Evolutionary conservation across 331 rosid genomes (phyloP).

Genomic region (Spiraea crenata): DNA sequence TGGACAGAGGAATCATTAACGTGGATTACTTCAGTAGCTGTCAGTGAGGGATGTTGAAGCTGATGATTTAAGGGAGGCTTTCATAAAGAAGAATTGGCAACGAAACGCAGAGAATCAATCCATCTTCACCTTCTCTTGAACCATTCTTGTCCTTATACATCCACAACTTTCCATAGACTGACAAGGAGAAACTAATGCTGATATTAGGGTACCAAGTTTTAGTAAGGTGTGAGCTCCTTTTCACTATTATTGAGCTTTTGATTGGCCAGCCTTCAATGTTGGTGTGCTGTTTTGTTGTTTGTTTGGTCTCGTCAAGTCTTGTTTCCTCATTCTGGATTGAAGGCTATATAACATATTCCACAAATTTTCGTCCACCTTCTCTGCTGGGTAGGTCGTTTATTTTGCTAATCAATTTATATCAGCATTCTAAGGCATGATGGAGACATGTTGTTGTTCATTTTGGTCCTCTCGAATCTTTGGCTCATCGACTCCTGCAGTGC

Average conservation of each 20-base stretch:
- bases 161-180: not conserved
- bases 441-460: not conserved
- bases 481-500: no score
- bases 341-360: not conserved
- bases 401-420: not conserved
- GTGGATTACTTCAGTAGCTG: not conserved
- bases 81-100: not conserved
- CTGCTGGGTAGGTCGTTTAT: not conserved
- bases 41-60: not conserved
- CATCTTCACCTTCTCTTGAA: not conserved
- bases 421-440: not conserved
- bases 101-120: not conserved
- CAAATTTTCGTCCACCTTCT: not conserved
- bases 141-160: not conserved
- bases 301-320: not conserved
- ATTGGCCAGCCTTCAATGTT: not conserved
- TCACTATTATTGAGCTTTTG: not conserved
- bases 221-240: not conserved
- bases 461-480: not conserved
- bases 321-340: not conserved
- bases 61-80: not conserved
- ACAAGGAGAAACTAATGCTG: not conserved
- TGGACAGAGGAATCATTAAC: slow-evolving; percentile 7
- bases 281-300: not conserved
- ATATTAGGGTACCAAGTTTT: not conserved